Conservation (phyloP, 768 basidiomycete species). For the Suillus decipiens region DNA sequence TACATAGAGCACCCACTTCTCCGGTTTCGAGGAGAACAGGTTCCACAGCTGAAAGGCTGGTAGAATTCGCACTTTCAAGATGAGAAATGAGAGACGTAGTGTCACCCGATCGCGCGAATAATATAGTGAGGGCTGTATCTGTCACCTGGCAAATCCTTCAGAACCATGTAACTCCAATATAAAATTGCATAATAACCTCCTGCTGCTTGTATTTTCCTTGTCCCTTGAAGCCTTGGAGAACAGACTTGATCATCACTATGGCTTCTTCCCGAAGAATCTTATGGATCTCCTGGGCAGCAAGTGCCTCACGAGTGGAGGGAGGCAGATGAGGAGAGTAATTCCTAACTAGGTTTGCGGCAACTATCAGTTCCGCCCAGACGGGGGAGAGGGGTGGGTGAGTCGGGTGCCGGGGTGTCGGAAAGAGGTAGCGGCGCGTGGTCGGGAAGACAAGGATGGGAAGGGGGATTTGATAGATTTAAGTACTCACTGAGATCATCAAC, state of each 20-base stretch:
- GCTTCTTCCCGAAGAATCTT: conserved; percentile 66
- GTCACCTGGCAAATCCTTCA: conserved; percentile 60
- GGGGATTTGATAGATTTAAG: conserved; percentile 19
- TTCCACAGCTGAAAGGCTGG: conserved; percentile 2
- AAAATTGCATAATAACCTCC: conserved; percentile 61
- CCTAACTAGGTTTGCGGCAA: conserved; percentile 85
- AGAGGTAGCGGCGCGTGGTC: conserved; percentile 23
- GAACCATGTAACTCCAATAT: conserved; percentile 58
- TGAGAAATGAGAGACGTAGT: conserved; percentile 20
- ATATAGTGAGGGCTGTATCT: conserved; percentile 38
- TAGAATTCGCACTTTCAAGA: not conserved
- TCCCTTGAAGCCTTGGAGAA: conserved; percentile 66
- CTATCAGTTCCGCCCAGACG: conserved; percentile 69
- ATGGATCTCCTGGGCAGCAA: conserved; percentile 68
- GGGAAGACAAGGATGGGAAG: conserved; percentile 23
- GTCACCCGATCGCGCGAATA: conserved; percentile 29
- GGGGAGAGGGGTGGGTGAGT: conserved; percentile 30
- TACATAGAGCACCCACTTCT: conserved; percentile 4
- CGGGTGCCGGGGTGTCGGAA: conserved; percentile 31
- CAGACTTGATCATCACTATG: conserved; percentile 70
- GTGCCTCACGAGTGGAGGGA: conserved; percentile 46
- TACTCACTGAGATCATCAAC: conserved; percentile 88
- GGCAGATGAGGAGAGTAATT: conserved; percentile 89
- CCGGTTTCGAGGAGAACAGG: not conserved
- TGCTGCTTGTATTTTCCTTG: conserved; percentile 56